A percentile compares a stretch with the other conserved stretches of the same genome.
Conservation (phyloP, 352 stramenopile genomes). For the Nothophytophthora sp. region DNA sequence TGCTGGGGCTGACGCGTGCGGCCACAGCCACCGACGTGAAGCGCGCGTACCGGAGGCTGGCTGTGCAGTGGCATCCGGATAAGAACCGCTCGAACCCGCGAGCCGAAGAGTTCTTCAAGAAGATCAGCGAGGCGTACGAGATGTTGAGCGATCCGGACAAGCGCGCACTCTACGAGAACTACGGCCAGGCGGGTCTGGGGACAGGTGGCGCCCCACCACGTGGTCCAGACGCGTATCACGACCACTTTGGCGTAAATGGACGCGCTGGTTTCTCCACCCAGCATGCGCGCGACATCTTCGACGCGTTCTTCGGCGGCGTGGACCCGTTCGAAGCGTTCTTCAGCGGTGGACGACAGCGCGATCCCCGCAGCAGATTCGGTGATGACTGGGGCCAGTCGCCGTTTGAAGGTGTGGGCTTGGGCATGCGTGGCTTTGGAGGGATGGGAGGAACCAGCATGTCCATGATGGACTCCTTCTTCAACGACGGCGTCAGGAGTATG, state of each 20-base stretch:
- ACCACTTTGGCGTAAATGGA: slow-evolving; percentile 28
- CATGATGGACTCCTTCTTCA: slow-evolving; percentile 59
- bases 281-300: slow-evolving; percentile 73
- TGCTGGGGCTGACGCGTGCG: slow-evolving; percentile 44
- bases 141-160: slow-evolving; percentile 80
- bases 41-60: slow-evolving; percentile 65
- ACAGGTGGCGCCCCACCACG: not conserved
- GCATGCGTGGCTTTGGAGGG: slow-evolving; percentile 36
- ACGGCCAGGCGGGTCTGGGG: slow-evolving; percentile 34
- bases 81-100: slow-evolving; percentile 87
- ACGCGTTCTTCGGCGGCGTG: slow-evolving; percentile 61
- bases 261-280: slow-evolving; percentile 41
- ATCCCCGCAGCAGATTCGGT: slow-evolving; percentile 14
- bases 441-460: slow-evolving; percentile 29
- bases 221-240: slow-evolving; percentile 5
- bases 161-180: slow-evolving; percentile 52
- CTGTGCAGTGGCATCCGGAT: slow-evolving; percentile 93
- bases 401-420: slow-evolving; percentile 43
- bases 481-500: slow-evolving; percentile 18
- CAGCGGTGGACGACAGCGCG: slow-evolving; percentile 17
- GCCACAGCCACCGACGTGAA: slow-evolving; percentile 60
- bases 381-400: slow-evolving; percentile 13
- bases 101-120: slow-evolving; percentile 91
- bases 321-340: slow-evolving; percentile 70
- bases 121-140: slow-evolving; percentile 90